Percentiles rank a stretch among this genome's conserved stretches.
Evolutionary conservation across 805 yeast genomes (phyloP).

Genomic region (Candida endomychidarum): DNA sequence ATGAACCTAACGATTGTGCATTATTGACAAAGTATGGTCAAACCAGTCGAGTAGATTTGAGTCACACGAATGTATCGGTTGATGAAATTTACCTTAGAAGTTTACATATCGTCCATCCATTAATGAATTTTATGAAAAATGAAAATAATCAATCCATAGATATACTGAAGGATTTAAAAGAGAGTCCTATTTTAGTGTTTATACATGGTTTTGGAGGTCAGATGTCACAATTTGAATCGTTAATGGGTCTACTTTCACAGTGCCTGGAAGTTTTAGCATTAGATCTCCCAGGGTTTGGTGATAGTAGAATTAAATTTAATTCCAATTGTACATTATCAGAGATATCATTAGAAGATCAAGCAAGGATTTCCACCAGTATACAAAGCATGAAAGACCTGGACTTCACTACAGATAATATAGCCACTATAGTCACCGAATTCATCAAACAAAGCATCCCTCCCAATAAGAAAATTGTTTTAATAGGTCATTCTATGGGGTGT

Average conservation of each 20-base stretch:
- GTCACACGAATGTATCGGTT: conserved; percentile 22
- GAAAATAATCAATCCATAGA: conserved; percentile 24
- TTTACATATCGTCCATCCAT: conserved; percentile 52
- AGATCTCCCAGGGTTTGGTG: conserved; percentile 91
- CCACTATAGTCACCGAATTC: conserved; percentile 37
- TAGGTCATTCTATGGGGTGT: conserved; percentile 80
- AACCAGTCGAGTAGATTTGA: conserved; percentile 39
- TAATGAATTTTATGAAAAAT: conserved; percentile 29
- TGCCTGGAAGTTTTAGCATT: conserved; percentile 64
- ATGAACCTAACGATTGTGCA: conserved; percentile 57
- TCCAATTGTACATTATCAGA: conserved; percentile 19
- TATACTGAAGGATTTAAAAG: conserved; percentile 37
- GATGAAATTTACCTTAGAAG: conserved; percentile 40
- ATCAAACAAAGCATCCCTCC: conserved; percentile 38
- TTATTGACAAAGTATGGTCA: conserved; percentile 48
- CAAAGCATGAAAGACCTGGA: conserved; percentile 38
- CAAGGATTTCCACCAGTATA: conserved; percentile 29
- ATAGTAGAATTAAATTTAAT: conserved; percentile 28
- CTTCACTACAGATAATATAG: conserved; percentile 43
- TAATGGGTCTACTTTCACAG: conserved; percentile 61
- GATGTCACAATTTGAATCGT: conserved; percentile 77
- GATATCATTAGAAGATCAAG: conserved; percentile 31
- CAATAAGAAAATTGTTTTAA: conserved; percentile 43
- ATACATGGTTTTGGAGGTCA: conserved; percentile 93
- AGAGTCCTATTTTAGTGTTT: conserved; percentile 61